phyloP scores from a whole-genome alignment of 805 yeast species.

The Wickerhamomyces pijperi region DNA sequence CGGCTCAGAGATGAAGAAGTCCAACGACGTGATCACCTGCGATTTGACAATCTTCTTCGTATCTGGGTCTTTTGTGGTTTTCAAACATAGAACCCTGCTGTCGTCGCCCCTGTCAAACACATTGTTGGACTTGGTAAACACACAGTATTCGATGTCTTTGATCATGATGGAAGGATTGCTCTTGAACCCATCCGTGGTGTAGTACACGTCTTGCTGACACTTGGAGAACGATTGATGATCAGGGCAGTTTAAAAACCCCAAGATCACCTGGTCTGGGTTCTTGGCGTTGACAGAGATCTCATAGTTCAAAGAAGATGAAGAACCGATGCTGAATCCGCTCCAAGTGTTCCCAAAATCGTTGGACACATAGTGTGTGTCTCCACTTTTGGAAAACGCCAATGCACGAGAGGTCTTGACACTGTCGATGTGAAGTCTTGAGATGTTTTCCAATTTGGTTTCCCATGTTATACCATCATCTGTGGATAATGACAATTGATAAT shows the following conservation, averaged over 20 bases:
- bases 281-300: conserved; percentile 27
- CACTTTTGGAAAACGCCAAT: conserved; percentile 22
- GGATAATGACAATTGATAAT: conserved; percentile 29
- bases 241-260: conserved; percentile 21
- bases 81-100: conserved; percentile 30
- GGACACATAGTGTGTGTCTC: conserved; percentile 25
- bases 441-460: conserved; percentile 24
- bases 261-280: conserved; percentile 26
- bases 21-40: conserved; percentile 23
- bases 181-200: conserved; percentile 37
- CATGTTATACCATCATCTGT: conserved; percentile 37
- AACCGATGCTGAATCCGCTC: conserved; percentile 22
- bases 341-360: conserved; percentile 31
- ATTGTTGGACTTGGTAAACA: conserved; percentile 19
- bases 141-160: conserved; percentile 20
- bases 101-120: conserved; percentile 17
- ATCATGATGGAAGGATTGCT: conserved; percentile 17
- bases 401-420: conserved; percentile 28
- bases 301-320: conserved; percentile 12
- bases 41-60: conserved; percentile 24
- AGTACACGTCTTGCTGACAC: conserved; percentile 27
- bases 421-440: conserved; percentile 18
- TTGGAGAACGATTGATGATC: conserved; percentile 1
- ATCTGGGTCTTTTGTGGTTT: conserved; percentile 24
- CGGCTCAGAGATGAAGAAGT: conserved; percentile 29